phyloP scores from a whole-genome alignment of 352 stramenopile species.

The Globisporangium lucens region DNA sequence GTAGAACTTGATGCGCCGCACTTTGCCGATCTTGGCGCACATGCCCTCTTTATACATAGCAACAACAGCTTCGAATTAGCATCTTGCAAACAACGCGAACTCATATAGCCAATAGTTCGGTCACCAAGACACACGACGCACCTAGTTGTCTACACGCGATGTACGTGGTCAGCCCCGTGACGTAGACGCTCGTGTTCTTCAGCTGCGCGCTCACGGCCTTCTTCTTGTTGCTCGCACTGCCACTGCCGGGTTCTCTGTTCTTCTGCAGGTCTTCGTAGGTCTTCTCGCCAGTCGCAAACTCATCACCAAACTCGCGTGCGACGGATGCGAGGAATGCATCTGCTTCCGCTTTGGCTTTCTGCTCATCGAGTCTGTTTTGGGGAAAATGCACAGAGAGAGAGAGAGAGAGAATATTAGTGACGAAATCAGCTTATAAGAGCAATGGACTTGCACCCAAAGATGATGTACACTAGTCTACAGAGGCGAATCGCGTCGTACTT shows the following conservation, averaged over 20 bases:
- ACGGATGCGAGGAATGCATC: conserved; percentile 42
- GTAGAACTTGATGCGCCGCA: conserved; percentile 87
- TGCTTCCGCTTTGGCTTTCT: conserved; percentile 31
- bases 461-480: no score
- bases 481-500: conserved; percentile 16
- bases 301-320: conserved; percentile 18
- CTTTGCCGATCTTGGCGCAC: conserved; percentile 72
- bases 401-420: neutral
- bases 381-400: neutral
- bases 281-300: conserved; percentile 16
- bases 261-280: conserved; percentile 10
- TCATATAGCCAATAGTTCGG: no score
- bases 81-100: no score
- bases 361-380: conserved; percentile 46
- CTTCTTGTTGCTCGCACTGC: conserved; percentile 11
- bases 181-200: conserved; percentile 75
- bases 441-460: neutral
- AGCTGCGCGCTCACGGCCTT: conserved; percentile 10
- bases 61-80: neutral
- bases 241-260: neutral
- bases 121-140: conserved; percentile 16
- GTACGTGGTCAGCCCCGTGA: conserved; percentile 77
- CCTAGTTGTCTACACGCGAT: conserved; percentile 81
- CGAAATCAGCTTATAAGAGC: neutral
- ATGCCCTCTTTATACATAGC: conserved; percentile 43